These are phyloP conservation scores for Cercospora sp. DNA, from an alignment of 2,329 filamentous ascomycete genomes.

Conservation along the genomic window DNA sequence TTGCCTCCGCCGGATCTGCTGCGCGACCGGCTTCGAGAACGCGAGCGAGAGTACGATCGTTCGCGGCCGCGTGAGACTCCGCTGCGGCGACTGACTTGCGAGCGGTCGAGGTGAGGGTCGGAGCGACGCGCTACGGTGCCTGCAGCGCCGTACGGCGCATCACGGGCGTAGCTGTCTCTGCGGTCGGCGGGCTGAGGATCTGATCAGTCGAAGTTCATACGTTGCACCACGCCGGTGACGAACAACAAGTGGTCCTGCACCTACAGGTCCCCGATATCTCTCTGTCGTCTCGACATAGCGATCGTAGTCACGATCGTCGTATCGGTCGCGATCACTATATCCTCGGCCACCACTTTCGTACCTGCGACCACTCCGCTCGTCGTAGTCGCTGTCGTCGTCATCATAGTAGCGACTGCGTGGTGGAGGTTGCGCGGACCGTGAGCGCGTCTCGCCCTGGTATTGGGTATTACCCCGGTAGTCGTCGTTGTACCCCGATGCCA, in stretches of 20 bases:
- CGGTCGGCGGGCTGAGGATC: slow-evolving; percentile 29
- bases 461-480: slow-evolving; percentile 26
- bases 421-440: slow-evolving; percentile 32
- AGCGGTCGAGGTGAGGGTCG: slow-evolving; percentile 29
- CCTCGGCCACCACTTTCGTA: slow-evolving; percentile 28
- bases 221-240: slow-evolving; percentile 22
- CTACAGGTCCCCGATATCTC: slow-evolving; percentile 37
- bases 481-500: slow-evolving; percentile 32
- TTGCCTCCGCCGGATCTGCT: slow-evolving; percentile 15
- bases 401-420: slow-evolving; percentile 33
- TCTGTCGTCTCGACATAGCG: slow-evolving; percentile 37
- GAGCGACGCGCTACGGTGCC: slow-evolving; percentile 34
- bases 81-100: slow-evolving; percentile 23
- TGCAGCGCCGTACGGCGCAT: slow-evolving; percentile 27
- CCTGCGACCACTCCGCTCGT: slow-evolving; percentile 33
- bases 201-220: slow-evolving; percentile 22
- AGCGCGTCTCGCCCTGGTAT: slow-evolving; percentile 25
- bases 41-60: slow-evolving; percentile 29
- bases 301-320: slow-evolving; percentile 30
- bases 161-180: slow-evolving; percentile 27
- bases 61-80: slow-evolving; percentile 21
- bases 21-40: slow-evolving; percentile 31
- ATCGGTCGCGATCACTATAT: slow-evolving; percentile 31
- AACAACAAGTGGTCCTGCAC: slow-evolving; percentile 34
- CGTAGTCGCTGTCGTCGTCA: slow-evolving; percentile 36